These are phyloP conservation scores for Penicillium sp. DNA, from an alignment of 2,329 filamentous ascomycete species.

Conservation along the genomic window DNA sequence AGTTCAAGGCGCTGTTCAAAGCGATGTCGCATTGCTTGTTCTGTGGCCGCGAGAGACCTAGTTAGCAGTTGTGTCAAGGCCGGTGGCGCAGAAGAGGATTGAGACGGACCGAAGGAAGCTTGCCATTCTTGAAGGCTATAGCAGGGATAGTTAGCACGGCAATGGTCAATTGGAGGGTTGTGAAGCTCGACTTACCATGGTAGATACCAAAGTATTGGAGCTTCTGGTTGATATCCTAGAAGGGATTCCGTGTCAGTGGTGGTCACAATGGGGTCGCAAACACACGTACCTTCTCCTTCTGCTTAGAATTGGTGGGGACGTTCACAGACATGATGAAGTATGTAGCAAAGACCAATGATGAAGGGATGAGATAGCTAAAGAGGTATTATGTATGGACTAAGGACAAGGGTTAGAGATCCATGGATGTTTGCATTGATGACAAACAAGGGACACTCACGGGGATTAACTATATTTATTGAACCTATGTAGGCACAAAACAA, in stretches of 20 bases:
- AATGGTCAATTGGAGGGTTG: neutral
- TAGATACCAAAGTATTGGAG: slow-evolving; percentile 90
- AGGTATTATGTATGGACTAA: slow-evolving; percentile 10
- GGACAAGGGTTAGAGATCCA: slow-evolving; percentile 3
- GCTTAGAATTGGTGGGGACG: slow-evolving; percentile 60
- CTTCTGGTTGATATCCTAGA: slow-evolving; percentile 73
- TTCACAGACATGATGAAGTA: slow-evolving; percentile 50
- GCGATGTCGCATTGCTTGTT: slow-evolving; percentile 95
- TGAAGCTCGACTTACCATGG: slow-evolving; percentile 41
- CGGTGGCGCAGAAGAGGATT: neutral
- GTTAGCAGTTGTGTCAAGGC: slow-evolving; percentile 5
- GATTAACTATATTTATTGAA: slow-evolving; percentile 17
- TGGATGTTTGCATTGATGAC: slow-evolving; percentile 7
- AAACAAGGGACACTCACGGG: slow-evolving; percentile 10
- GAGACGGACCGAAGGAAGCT: slow-evolving; percentile 69
- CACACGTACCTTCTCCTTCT: slow-evolving; percentile 58
- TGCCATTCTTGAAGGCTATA: slow-evolving; percentile 74
- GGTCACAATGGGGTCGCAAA: neutral
- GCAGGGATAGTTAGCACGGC: slow-evolving; percentile 7
- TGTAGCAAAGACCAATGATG: neutral
- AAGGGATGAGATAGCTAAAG: neutral
- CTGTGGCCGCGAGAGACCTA: slow-evolving; percentile 34
- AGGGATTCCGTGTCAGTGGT: slow-evolving; percentile 8
- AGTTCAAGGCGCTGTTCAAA: slow-evolving; percentile 74
- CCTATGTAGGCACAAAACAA: slow-evolving; percentile 7